These are phyloP conservation scores for Zygosaccharomyces gambellarensis DNA, from an alignment of 805 yeast species.

Conservation along the genomic window DNA sequence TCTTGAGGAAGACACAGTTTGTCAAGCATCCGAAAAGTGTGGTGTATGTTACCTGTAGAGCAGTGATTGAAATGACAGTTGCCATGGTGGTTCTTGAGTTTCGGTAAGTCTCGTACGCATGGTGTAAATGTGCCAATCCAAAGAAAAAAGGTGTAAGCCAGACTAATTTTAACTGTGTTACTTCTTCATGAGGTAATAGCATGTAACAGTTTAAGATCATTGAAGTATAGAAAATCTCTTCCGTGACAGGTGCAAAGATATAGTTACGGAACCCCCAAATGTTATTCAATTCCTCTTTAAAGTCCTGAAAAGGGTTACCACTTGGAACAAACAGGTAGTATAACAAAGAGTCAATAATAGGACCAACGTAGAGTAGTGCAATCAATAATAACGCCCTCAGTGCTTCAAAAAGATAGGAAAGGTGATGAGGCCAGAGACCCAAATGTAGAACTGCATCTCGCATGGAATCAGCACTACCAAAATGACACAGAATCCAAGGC, in stretches of 20 bases:
- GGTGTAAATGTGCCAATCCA: conserved; percentile 36
- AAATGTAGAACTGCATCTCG: conserved; percentile 14
- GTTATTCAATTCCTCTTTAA: conserved; percentile 18
- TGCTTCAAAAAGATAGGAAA: conserved; percentile 13
- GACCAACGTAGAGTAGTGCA: conserved; percentile 25
- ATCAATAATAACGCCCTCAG: conserved; percentile 14
- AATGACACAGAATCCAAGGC: conserved; percentile 13
- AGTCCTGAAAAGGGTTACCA: conserved; percentile 10
- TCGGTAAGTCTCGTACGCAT: conserved; percentile 27
- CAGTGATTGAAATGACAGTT: conserved; percentile 19
- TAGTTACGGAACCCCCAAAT: conserved; percentile 34
- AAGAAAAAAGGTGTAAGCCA: conserved; percentile 30
- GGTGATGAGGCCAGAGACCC: conserved; percentile 26
- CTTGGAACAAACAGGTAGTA: conserved; percentile 19
- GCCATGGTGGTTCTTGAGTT: conserved; percentile 15
- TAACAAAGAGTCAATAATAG: conserved; percentile 20
- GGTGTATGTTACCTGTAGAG: conserved; percentile 30
- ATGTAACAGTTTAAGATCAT: conserved; percentile 25
- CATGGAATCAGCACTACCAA: conserved; percentile 6
- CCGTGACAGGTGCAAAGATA: conserved; percentile 34
- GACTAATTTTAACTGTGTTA: conserved; percentile 11
- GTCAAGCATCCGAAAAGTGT: conserved; percentile 33
- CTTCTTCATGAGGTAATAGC: conserved; percentile 7
- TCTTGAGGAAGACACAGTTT: conserved; percentile 27
- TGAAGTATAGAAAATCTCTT: conserved; percentile 34